These are phyloP conservation scores for Globisporangium nagaii DNA, from an alignment of 352 stramenopile genomes.

Conservation along the genomic window DNA sequence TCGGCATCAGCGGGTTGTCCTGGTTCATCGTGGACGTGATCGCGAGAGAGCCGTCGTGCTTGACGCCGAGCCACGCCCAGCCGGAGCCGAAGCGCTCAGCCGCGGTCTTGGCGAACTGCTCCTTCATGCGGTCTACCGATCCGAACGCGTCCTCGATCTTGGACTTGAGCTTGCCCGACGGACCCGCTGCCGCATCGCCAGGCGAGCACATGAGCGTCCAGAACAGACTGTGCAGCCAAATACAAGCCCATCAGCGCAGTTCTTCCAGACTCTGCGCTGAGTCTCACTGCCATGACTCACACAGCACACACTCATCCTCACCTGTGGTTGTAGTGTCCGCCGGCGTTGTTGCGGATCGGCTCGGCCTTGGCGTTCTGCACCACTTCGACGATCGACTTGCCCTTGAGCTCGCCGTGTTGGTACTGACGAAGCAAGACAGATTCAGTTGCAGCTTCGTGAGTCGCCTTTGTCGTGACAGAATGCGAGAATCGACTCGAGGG, in stretches of 20 bases:
- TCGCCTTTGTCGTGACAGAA: too few relatives aligned
- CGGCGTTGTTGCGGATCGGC: constrained; percentile 22
- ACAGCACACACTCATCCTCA: too few relatives aligned
- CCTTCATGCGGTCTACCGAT: constrained; percentile 49
- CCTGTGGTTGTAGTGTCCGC: constrained; percentile 26
- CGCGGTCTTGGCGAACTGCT: constrained; percentile 33
- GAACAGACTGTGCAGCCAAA: background rate
- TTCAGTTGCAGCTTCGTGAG: too few relatives aligned
- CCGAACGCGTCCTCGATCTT: constrained; percentile 39
- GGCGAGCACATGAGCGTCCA: constrained; percentile 28
- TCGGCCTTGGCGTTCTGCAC: constrained; percentile 24
- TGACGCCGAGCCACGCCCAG: constrained; percentile 57
- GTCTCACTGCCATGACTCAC: too few relatives aligned
- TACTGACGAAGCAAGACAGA: constrained; percentile 8
- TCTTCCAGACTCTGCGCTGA: background rate
- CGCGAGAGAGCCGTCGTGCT: constrained; percentile 61
- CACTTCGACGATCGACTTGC: constrained; percentile 23
- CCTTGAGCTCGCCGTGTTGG: constrained; percentile 28
- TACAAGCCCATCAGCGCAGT: background rate
- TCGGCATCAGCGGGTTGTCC: constrained; percentile 77
- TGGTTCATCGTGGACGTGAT: constrained; percentile 90
- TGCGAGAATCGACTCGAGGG: background rate
- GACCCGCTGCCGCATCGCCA: constrained; percentile 4
- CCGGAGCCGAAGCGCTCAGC: constrained; percentile 50
- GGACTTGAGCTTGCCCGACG: constrained; percentile 25